Conservation (phyloP, 176 grass and related monocot species). For the Oryza meyeriana region DNA sequence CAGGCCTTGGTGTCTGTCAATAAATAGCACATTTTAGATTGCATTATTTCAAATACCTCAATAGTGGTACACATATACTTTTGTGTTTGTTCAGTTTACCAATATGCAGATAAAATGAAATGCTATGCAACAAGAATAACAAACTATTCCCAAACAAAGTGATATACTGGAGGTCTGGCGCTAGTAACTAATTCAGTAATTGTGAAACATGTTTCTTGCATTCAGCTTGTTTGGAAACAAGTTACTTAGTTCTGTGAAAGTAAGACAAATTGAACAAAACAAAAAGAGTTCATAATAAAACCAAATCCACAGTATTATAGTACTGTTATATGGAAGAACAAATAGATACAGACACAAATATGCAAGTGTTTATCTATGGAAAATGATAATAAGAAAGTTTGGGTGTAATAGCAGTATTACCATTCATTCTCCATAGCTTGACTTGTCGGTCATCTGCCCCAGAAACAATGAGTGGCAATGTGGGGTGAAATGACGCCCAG, state of each 20-base stretch:
- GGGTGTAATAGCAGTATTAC: constrained; percentile 30
- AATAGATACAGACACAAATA: background rate
- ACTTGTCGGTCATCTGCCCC: constrained; percentile 94
- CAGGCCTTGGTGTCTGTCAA: constrained; percentile 88
- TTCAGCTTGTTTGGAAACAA: background rate
- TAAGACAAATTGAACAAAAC: background rate
- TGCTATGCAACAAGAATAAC: background rate
- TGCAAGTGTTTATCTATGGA: background rate
- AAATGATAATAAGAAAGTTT: background rate
- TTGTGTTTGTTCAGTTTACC: background rate
- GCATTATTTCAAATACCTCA: background rate
- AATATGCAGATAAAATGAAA: background rate
- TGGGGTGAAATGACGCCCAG: constrained; percentile 89
- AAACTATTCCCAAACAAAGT: background rate
- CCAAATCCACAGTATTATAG: background rate
- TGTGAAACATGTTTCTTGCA: background rate
- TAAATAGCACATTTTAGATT: background rate
- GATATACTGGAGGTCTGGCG: background rate
- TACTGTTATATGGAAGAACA: background rate
- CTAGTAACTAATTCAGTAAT: background rate
- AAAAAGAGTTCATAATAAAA: background rate
- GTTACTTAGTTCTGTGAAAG: background rate
- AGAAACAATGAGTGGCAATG: constrained; percentile 75
- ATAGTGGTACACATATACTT: background rate
- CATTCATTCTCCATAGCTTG: constrained; percentile 92